Percentiles rank a stretch among this genome's conserved stretches.
These are phyloP conservation scores for Mentha longifolia DNA, from an alignment of 257 asterid genomes.

Conservation along the genomic window DNA sequence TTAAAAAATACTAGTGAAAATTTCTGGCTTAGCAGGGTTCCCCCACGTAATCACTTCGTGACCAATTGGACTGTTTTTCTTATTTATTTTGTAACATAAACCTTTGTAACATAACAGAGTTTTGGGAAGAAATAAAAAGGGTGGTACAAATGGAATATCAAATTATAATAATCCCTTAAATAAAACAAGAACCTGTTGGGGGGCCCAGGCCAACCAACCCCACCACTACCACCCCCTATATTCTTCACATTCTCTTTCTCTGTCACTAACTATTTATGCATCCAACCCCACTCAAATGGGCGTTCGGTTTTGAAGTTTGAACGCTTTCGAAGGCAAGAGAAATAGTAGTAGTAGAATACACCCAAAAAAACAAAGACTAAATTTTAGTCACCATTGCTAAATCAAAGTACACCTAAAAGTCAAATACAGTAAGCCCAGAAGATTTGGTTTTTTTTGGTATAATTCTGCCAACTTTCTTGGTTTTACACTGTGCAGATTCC, in stretches of 20 bases:
- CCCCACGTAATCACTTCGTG: too few species aligned
- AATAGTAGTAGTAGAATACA: not conserved
- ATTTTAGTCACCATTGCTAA: conserved; percentile 23
- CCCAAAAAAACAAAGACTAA: conserved; percentile 10
- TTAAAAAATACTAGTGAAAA: too few species aligned
- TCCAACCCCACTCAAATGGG: conserved; percentile 20
- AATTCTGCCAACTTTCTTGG: conserved; percentile 45
- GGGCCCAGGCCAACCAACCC: not conserved
- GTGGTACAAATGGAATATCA: too few species aligned
- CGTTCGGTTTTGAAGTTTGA: conserved; percentile 16
- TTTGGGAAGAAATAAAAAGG: too few species aligned
- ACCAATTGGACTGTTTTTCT: too few species aligned
- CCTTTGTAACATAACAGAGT: too few species aligned
- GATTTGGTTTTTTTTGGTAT: conserved; percentile 20
- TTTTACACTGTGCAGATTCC: conserved; percentile 42
- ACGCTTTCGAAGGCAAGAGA: conserved; percentile 24
- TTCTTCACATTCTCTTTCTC: conserved; percentile 29
- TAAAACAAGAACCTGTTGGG: too few species aligned
- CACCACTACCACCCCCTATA: conserved; percentile 16
- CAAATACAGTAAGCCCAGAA: conserved; percentile 19
- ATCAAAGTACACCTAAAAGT: conserved; percentile 35
- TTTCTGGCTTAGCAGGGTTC: too few species aligned
- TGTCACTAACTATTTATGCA: conserved; percentile 18
- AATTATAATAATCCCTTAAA: too few species aligned
- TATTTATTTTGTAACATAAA: too few species aligned